Conservation (phyloP, 495 filamentous ascomycete species). For the Zalerion maritima region DNA sequence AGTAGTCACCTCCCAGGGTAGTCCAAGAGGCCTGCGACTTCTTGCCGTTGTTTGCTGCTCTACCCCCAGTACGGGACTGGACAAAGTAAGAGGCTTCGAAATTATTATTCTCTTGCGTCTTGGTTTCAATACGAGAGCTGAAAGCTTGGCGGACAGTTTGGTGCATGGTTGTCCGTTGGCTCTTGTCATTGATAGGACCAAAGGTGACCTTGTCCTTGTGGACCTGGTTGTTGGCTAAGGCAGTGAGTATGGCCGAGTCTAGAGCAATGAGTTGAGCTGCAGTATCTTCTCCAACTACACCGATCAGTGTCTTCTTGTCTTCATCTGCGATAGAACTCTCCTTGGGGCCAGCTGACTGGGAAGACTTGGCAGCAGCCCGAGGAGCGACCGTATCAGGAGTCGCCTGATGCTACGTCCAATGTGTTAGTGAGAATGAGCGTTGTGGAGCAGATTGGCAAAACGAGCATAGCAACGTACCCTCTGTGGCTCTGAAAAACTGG, state of each 20-base stretch:
- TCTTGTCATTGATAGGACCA: constrained; percentile 23
- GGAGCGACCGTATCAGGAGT: neutral
- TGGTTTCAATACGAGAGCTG: constrained; percentile 17
- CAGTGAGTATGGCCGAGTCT: constrained; percentile 14
- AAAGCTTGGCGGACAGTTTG: constrained; percentile 34
- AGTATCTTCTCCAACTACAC: constrained; percentile 16
- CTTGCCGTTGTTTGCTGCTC: constrained; percentile 14
- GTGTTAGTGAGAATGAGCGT: constrained; percentile 2
- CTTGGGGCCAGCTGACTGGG: constrained; percentile 1
- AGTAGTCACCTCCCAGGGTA: constrained; percentile 53
- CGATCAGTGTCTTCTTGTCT: constrained; percentile 5
- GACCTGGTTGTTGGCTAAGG: constrained; percentile 13
- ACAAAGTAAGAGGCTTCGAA: constrained; percentile 9
- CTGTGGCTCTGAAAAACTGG: constrained; percentile 22
- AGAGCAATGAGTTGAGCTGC: constrained; percentile 20
- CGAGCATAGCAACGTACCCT: constrained; percentile 8
- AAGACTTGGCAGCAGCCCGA: constrained; percentile 1
- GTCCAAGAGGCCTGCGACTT: constrained; percentile 5
- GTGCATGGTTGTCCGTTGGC: constrained; percentile 22
- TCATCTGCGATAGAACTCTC: constrained; percentile 1
- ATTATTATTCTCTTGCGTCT: constrained; percentile 12
- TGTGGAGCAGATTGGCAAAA: constrained; percentile 6
- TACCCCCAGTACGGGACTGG: constrained; percentile 17
- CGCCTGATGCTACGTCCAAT: constrained; percentile 2
- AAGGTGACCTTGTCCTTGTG: constrained; percentile 12